Evolutionary conservation across 2,329 filamentous ascomycete genomes (phyloP).

Genomic region (Alternaria sp.): DNA sequence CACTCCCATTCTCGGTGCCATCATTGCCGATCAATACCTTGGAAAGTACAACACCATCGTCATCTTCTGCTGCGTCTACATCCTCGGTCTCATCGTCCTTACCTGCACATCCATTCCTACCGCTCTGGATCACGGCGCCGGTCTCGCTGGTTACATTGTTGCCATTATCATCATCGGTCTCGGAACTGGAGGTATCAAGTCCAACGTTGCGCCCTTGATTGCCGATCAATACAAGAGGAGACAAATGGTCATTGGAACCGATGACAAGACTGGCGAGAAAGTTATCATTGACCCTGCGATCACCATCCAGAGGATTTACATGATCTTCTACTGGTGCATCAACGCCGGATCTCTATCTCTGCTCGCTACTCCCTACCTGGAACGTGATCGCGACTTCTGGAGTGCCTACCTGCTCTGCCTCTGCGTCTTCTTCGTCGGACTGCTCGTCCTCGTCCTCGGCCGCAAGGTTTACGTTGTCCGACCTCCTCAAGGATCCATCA

Average conservation of each 20-base stretch:
- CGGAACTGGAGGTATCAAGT: slow-evolving; percentile 82
- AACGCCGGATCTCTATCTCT: slow-evolving; percentile 73
- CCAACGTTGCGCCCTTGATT: slow-evolving; percentile 68
- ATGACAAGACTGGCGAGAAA: slow-evolving; percentile 53
- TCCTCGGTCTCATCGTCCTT: slow-evolving; percentile 71
- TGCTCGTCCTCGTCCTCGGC: slow-evolving; percentile 57
- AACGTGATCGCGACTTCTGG: slow-evolving; percentile 74
- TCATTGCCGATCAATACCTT: slow-evolving; percentile 71
- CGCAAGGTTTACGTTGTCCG: slow-evolving; percentile 48
- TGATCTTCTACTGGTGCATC: slow-evolving; percentile 75
- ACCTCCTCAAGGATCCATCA: slow-evolving; percentile 47
- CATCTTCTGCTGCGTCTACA: slow-evolving; percentile 68
- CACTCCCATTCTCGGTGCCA: slow-evolving; percentile 45
- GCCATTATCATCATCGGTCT: slow-evolving; percentile 71
- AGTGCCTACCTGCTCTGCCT: slow-evolving; percentile 69
- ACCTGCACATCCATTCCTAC: slow-evolving; percentile 68
- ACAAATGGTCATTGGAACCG: slow-evolving; percentile 50
- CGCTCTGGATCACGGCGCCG: slow-evolving; percentile 66
- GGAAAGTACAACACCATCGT: slow-evolving; percentile 76
- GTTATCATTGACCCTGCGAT: slow-evolving; percentile 56
- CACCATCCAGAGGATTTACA: slow-evolving; percentile 57
- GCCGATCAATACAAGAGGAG: slow-evolving; percentile 56
- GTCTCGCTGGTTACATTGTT: slow-evolving; percentile 68
- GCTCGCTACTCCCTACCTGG: slow-evolving; percentile 74
- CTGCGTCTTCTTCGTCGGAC: slow-evolving; percentile 69